Percentiles rank a stretch among this genome's conserved stretches.
Evolutionary conservation across 2,329 filamentous ascomycete species (phyloP).

Genomic region (Lasiodiplodia hormozganensis): DNA sequence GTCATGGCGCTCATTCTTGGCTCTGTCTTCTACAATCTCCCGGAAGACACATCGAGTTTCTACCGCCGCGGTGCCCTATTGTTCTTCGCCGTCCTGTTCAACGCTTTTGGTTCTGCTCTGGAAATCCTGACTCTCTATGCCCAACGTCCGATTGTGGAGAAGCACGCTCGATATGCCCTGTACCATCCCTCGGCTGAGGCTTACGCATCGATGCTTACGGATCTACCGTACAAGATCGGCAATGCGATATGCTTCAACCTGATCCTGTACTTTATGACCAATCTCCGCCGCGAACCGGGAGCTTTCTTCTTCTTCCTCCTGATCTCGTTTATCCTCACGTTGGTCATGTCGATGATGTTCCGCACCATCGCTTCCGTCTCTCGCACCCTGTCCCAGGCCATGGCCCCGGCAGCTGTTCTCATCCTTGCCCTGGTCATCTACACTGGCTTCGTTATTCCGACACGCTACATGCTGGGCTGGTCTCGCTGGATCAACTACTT

Average conservation of each 20-base stretch:
- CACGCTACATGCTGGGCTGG: constrained; percentile 73
- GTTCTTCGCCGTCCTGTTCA: constrained; percentile 83
- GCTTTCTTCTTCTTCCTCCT: constrained; percentile 58
- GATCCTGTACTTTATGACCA: constrained; percentile 60
- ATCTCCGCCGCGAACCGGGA: constrained; percentile 53
- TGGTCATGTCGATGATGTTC: constrained; percentile 55
- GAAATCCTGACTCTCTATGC: constrained; percentile 83
- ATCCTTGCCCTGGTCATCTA: constrained; percentile 68
- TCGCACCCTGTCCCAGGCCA: constrained; percentile 64
- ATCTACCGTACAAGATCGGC: constrained; percentile 54
- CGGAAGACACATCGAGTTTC: constrained; percentile 68
- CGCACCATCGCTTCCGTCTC: constrained; percentile 67
- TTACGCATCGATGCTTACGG: constrained; percentile 65
- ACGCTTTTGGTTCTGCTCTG: constrained; percentile 76
- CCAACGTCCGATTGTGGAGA: constrained; percentile 88
- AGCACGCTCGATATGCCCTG: constrained; percentile 81
- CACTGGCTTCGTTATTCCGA: constrained; percentile 62
- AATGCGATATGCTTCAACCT: constrained; percentile 53
- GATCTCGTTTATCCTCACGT: constrained; percentile 50
- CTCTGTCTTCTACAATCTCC: constrained; percentile 78
- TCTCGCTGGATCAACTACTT: constrained; percentile 82
- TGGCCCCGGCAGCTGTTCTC: constrained; percentile 59
- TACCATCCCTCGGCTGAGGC: constrained; percentile 88
- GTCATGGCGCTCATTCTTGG: constrained; percentile 76
- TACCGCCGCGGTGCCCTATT: constrained; percentile 76